phyloP scores from a whole-genome alignment of 2,329 filamentous ascomycete species.

The Cephalotrichum gorgonifer region DNA sequence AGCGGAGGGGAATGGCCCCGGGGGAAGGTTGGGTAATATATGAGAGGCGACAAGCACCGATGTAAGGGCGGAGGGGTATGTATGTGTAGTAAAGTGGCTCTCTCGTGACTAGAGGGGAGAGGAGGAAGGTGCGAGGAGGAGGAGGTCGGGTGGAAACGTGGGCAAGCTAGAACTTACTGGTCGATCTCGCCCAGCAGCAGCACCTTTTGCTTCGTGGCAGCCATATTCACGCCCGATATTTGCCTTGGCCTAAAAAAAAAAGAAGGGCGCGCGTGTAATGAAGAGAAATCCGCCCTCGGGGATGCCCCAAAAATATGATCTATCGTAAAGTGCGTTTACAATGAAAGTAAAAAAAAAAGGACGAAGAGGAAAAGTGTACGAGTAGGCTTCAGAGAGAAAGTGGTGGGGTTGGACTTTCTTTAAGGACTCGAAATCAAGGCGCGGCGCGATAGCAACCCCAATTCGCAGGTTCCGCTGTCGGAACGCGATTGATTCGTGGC shows the following conservation, averaged over 20 bases:
- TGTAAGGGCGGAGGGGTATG: not conserved
- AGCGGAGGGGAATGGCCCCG: not conserved
- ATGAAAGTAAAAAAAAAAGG: constrained; percentile 1
- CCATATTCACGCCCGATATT: not conserved
- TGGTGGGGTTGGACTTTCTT: too few relatives aligned
- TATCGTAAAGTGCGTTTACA: not conserved
- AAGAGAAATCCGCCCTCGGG: not conserved
- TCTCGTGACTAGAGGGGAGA: not conserved
- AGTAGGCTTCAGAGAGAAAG: too few relatives aligned
- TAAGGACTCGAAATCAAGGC: too few relatives aligned
- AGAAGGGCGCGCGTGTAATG: too few relatives aligned
- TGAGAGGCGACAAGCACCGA: not conserved
- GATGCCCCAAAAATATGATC: not conserved
- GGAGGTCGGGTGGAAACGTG: not conserved
- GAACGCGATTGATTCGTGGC: too few relatives aligned
- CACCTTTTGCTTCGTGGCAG: constrained; percentile 20
- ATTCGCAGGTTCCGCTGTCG: too few relatives aligned
- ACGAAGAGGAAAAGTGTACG: not conserved
- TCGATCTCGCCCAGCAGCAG: constrained; percentile 27
- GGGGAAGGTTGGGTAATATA: not conserved
- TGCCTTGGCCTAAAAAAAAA: not conserved
- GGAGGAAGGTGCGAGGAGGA: not conserved
- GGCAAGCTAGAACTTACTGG: constrained; percentile 18
- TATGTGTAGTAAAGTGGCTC: not conserved
- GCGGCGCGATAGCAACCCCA: too few relatives aligned